Base-by-base conservation (phyloP, 148 eudicot species). In the Vaccinium corymbosum region DNA sequence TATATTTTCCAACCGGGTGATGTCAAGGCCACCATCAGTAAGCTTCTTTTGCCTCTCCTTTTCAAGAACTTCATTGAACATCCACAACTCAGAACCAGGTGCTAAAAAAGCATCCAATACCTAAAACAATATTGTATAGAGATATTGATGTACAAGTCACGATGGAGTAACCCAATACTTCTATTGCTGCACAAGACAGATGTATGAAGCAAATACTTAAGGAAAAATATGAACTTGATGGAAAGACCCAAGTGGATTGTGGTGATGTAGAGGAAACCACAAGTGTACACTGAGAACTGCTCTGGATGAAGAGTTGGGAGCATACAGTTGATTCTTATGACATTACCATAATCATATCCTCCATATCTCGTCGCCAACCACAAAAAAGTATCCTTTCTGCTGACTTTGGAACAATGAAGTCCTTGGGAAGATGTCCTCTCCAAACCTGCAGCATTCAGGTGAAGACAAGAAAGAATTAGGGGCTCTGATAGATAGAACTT, bases 281-380 rank as follows among this genome's bases (percentile, higher is more conserved):
- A 42, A 42, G 46, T 42, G 78, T 85, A 71, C 22, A 27, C 72
- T 56, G 35, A 62, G 80, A 86, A 78, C 68, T 49, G 76, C 74
- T 35, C 52, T 27, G 17, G 74, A 70, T 51, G 78, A 76, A 83
- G 56, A 64, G 59, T 61, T 80, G 66, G 86, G 80, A 81, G 80
- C 84, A 73, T 84, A 27, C 81, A 68, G 72, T 80, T 81, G 76
- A 73, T 86, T 81, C 86, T 84, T 75, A 80, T 82, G 64, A 79
- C 70, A 76, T 88, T 91, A 91, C 93, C 93, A 66, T 89, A 76
- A 91, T 88, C 93, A 91, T 91, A 88, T 91, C 93, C 84, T 89
- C 91, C 90, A 91, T 88, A 84, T 91, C 93, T 42, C 93, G 87
- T 61, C 93, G 86, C 93, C 93, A 91, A 85, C 93, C 93, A 85